Base-by-base conservation (phyloP, 306 rosid species). In the Castanea sativa region DNA sequence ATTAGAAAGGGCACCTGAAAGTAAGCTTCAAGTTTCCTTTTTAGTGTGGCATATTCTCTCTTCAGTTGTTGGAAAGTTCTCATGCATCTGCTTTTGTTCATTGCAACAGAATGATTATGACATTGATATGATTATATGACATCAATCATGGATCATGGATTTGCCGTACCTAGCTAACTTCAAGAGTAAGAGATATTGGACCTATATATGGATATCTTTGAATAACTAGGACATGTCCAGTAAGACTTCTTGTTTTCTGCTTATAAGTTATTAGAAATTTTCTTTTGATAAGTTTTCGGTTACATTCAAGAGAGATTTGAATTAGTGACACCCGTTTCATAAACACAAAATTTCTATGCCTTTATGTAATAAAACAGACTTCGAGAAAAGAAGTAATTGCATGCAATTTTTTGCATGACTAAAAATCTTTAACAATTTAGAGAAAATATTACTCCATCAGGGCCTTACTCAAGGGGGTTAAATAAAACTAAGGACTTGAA, bases 21-120 rank as follows among this genome's bases (percentile, higher is more conserved):
- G 85, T 92, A 94, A 73, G 98, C 90, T 78, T 92, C 98, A 79
- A 94, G 97, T 76, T 89, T 94, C 90, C 87, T 94, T 76, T 84
- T 92, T 63, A 94, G 92, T 49, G 87, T 57, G 75, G 87, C 81
- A 86, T 94, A 89, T 78, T 94, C 98, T 79, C 71, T 92, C 91
- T 94, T 92, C 85, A 92, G 45, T 76, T 84, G 97, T 83, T 89
- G 97, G 84, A 94, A 91, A 58, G 90, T 83, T 87, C 84, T 94
- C 86, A 60, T 83, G 84, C 97, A 94, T 82, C 97, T 94, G 89
- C 76, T 81, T 76, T 65, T 82, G 75, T 77, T 79, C 71, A 59
- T 55, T 55, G 70, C 27, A 52, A 51, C 33, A 73, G n/a, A 15
- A 86, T 77, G 53, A 64, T 55, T 56, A 25, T 51, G n/a, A 43